Evolutionary conservation across 225 moss, liverwort and hornwort genomes (phyloP), one percentile per base, ranked within the genome.

Genomic region (Polytrichum formosum): DNA sequence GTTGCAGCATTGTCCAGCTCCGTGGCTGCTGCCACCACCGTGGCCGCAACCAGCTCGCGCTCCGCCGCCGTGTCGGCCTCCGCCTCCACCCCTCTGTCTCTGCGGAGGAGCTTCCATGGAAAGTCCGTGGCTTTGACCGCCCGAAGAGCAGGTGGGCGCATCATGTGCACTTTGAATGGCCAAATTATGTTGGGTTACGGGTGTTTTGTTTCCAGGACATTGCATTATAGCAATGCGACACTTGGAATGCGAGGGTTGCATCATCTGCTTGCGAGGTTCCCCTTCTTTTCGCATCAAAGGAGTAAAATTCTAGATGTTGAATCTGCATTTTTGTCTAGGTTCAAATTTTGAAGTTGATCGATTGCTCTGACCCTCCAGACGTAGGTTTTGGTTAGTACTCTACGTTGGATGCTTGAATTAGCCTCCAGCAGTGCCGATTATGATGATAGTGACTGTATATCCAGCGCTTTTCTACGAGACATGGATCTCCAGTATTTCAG

Each of bases 1-100:
- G 82, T 88, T 65, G 92, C 91, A 28, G 89, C 87, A 64, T 67
- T 93, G 81, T 75, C 84, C 22, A 79, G 85, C 77, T 74, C 87
- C 0, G 84, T 84, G 55, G 79, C 84, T 46, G 61, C 65, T 18
- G 59, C 65, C 1, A 64, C 23, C 56, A 2, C 83, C 19, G 63
- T 22, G 6, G 69, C 25, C 6, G 56, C 89, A 70, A 69, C 82
- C 22, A 74, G 72, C 2, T 53, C 75, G 18, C 73, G 80, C 76
- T 79, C 79, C 66, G 63, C 76, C 56, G 67, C 71, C 22, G 68
- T 77, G 35, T 68, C 79, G 55, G 28, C 81, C 31, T 46, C 46
- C 13, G 13, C 46, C 46, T 46, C 46, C 16, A 46, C 46, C 46
- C 72, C 87, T 67, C 59, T 91, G 33, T 55, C 76, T 1, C 77